Percentiles rank a stretch among this genome's conserved stretches.
Conservation (phyloP, 2,329 filamentous ascomycete species). For the Hansfordia pulvinata region DNA sequence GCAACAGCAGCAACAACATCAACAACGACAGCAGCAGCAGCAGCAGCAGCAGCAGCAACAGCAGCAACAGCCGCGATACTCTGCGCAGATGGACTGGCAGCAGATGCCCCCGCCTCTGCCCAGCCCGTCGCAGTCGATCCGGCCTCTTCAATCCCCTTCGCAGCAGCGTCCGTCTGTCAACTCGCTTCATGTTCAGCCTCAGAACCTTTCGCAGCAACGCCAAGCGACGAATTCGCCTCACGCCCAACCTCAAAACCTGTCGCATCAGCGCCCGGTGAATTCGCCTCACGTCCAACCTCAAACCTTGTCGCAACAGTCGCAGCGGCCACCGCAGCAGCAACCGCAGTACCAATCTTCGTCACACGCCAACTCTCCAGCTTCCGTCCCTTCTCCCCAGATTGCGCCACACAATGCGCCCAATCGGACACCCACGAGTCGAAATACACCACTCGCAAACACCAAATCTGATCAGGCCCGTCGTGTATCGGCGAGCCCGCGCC, state of each 20-base stretch:
- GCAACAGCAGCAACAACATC: conserved; percentile 5
- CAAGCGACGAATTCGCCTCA: conserved; percentile 7
- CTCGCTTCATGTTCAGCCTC: too few species aligned
- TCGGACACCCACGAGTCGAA: too few species aligned
- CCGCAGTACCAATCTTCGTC: conserved; percentile 1
- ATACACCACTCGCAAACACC: conserved; percentile 5
- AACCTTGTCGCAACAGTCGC: conserved; percentile 4
- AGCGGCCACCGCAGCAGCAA: conserved; percentile 4
- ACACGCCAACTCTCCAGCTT: conserved; percentile 11
- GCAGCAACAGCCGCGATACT: conserved; percentile 16
- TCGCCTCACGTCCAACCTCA: conserved; percentile 2
- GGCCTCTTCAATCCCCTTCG: conserved; percentile 3
- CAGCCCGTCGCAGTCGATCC: conserved; percentile 15
- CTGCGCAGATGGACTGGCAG: conserved; percentile 13
- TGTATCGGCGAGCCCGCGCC: conserved; percentile 17
- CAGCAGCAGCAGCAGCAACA: conserved; percentile 16
- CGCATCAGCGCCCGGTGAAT: not conserved
- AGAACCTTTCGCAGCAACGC: conserved; percentile 8
- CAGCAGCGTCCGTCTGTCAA: too few species aligned
- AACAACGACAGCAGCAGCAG: conserved; percentile 16
- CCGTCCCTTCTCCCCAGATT: conserved; percentile 13
- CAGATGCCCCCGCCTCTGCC: conserved; percentile 14
- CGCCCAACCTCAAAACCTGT: not conserved
- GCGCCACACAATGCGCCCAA: conserved; percentile 11
- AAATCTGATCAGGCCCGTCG: conserved; percentile 10